Base-by-base conservation (phyloP, 2,329 filamentous ascomycete genomes). In the Kalmusia sp. region DNA sequence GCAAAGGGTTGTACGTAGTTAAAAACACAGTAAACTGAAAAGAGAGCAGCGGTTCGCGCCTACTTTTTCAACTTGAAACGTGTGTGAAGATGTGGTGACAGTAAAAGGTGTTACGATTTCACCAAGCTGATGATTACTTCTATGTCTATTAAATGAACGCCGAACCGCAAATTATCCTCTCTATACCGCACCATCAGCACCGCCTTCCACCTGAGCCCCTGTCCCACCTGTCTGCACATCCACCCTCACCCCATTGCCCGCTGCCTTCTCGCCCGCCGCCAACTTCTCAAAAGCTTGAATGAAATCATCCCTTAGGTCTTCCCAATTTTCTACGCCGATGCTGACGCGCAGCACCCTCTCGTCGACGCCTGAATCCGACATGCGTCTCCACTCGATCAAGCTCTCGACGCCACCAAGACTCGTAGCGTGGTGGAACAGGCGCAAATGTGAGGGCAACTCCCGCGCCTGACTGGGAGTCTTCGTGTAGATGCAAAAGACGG, bases 391-490 rank as follows among this genome's bases (percentile, higher is more conserved):
- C 82, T 99, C 95, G 64, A 99, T 93, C 79, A 98, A 76, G 68
- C 91, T 95, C 83, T 98, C 95, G 8, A 98, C 92, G 4, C 95
- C 93, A 2, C 95, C 95, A 24, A 98, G 76, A 73, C 91, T 96
- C 2, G 95, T 99, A 5, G 95, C 95, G 75, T 99, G 95, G 65
- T 96, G 91, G 79, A 98, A 98, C 38, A 96, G 82, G 2, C 80
- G 71, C 71, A 98, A 76, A 73, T 90, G 90, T 67, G 88, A 90
- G 3, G 95, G 95, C 58, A 99, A 76, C 25, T 79, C 74, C 60
- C 82, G 84, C 3, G 95, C 93, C 46, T 83, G 69, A 1, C 79
- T 77, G 55, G 83, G 79, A 2, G 82, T 78, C 65, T 84, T 84
- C 78, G 91, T 82, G 53, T 82, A 81, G 21, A 98, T 81, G 3